Evolutionary conservation across 192 early-diverging fungal genomes (phyloP), one percentile per base, ranked within the genome.

Genomic region (Pilaira anomala): DNA sequence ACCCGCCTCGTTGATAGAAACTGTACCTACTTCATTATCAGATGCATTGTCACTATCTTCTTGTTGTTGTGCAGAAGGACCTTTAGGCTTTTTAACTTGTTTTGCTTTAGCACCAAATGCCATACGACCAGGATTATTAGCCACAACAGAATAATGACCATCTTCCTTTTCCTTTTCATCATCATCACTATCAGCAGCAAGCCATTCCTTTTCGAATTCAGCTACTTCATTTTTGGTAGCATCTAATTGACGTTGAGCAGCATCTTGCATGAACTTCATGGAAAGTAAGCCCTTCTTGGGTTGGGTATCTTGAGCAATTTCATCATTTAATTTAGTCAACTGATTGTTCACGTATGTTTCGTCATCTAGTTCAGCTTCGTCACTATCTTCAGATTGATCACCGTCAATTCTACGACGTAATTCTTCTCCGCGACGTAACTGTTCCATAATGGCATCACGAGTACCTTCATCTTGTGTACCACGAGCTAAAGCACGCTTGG

Each of bases 221-320:
- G 81, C 69, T 5, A 79, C 52, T 8, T 68, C 65, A 19, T 33
- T 71, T 53, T 76, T 69, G 1, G 77, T 75, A 29, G 76, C 67
- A 18, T 83, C 67, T 59, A 76, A 71, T 54, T 86, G 70, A 53
- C 81, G 74, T 68, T 90, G 79, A 41, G 81, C 79, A 18, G 87
- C 67, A 54, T 88, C 83, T 76, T 92, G 91, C 97, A 99, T 99
- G 68, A 99, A 99, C 79, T 98, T 98, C 96, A 99, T 98, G 5
- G 80, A 87, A 67, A 95, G 91, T 19, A 99, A 60, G 30, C 93
- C 94, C 75, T 91, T 96, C 49, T 66, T 72, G 30, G 76, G 75
- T 42, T 78, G 80, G 2, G 71, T 71, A 44, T 76, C 81, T 39
- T 78, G 65, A 42, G 65, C 71, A 3, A 81, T 36, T 39, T 81